phyloP scores from a whole-genome alignment of 1,284 basidiomycete species.

The Trichosporon ovoides region DNA sequence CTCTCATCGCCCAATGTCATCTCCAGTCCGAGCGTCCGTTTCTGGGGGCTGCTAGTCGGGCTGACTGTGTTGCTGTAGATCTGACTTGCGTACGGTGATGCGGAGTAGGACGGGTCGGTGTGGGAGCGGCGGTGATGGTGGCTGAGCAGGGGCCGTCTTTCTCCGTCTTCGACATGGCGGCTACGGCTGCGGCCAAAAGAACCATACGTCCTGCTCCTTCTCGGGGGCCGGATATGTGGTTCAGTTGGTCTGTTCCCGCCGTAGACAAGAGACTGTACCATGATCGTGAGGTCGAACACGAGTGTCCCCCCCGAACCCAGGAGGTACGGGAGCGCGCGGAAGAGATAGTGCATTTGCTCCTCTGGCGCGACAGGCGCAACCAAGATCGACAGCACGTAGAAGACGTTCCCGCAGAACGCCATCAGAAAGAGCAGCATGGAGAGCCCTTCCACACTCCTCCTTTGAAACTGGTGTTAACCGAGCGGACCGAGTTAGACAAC shows the following conservation, averaged over 20 bases:
- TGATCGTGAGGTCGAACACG: constrained; percentile 81
- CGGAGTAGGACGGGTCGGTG: background rate
- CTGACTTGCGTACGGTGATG: background rate
- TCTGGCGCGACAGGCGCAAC: constrained; percentile 35
- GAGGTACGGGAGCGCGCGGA: constrained; percentile 57
- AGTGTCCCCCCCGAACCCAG: constrained; percentile 83
- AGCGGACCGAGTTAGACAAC: constrained; percentile 41
- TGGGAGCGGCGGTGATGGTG: background rate
- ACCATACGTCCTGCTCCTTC: constrained; percentile 12
- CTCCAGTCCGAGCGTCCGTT: background rate
- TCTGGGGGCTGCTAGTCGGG: background rate
- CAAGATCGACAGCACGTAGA: constrained; percentile 81
- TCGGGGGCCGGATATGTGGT: constrained; percentile 14
- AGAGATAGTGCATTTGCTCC: constrained; percentile 38
- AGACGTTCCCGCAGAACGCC: constrained; percentile 83
- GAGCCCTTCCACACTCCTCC: constrained; percentile 88
- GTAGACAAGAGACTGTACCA: constrained; percentile 59
- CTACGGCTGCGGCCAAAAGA: background rate
- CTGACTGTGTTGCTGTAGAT: background rate
- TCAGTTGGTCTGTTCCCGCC: constrained; percentile 43
- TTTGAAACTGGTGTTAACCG: constrained; percentile 59
- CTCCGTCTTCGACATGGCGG: constrained; percentile 15
- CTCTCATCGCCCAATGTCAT: background rate
- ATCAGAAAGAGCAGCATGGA: constrained; percentile 88
- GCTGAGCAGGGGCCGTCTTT: background rate